Evolutionary conservation across 2,329 filamentous ascomycete species (phyloP), one percentile per base, ranked within the genome.

Genomic region (Dactylonectria macrodidyma): DNA sequence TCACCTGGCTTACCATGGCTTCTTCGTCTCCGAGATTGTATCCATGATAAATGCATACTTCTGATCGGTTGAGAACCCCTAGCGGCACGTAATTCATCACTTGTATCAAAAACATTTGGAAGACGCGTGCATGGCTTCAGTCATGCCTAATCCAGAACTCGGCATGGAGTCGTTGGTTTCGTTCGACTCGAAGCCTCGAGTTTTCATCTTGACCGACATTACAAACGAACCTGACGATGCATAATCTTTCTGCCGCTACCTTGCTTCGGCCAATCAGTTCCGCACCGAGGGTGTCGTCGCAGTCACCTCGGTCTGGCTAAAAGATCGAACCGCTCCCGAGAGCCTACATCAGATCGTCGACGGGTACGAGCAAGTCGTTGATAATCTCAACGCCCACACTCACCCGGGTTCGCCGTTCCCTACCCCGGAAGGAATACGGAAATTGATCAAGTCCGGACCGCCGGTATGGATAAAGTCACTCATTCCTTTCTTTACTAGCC

Each of bases 371-470:
- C 69, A 79, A 16, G 83, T 82, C 0, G 80, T 81, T 10, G 81
- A 83, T 12, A 88, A 85, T 62, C 78, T 89, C 5, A 85, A 86
- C 56, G 71, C 71, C 0, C 86, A 88, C 68, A 82, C 80, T 2
- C 84, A 85, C 59, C 79, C 81, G 0, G 79, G 83, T 47, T 76
- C 76, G 1, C 76, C 73, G 5, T 87, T 85, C 66, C 82, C 83
- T 0, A 73, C 79, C 0, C 80, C 78, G 2, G 75, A 83, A 2
- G 73, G 80, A 46, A 64, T 82, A 22, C 70, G 73, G 19, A 63
- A 66, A 22, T 70, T 84, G 19, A 76, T 86, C 26, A 75, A 77
- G 59, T 73, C 78, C 52, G 80, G 85, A 1, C 16, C 69, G 9
- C 68, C 46, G 65, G 69, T 70, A 62, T 22, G 67, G 19, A 19